A percentile compares a stretch with the other conserved stretches of the same genome.
Conservation (phyloP, 495 filamentous ascomycete species). For the Talaromyces trachyspermus region DNA sequence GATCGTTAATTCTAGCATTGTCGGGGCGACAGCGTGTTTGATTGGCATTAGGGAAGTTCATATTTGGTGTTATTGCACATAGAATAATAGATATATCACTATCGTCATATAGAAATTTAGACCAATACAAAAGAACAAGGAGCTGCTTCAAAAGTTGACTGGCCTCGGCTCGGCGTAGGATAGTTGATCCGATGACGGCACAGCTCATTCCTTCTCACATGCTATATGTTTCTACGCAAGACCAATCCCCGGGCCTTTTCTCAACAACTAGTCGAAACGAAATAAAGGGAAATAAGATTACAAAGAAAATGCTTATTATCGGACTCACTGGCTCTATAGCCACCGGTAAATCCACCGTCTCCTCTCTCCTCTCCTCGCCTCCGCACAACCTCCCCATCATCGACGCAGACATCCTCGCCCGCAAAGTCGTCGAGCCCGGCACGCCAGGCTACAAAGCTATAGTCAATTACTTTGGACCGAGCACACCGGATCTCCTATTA, state of each 20-base stretch:
- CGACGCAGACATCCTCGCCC: slow-evolving; percentile 89
- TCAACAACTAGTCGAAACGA: too few relatives aligned
- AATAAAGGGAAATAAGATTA: too few relatives aligned
- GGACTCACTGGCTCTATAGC: slow-evolving; percentile 96
- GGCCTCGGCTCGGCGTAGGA: too few relatives aligned
- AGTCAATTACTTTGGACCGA: slow-evolving; percentile 66
- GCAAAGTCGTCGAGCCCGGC: slow-evolving; percentile 85
- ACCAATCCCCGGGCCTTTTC: too few relatives aligned
- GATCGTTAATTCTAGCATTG: too few relatives aligned
- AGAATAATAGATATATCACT: background rate
- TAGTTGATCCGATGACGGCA: too few relatives aligned
- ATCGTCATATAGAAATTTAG: too few relatives aligned
- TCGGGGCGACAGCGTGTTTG: background rate
- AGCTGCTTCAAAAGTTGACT: too few relatives aligned
- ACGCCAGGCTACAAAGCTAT: slow-evolving; percentile 75
- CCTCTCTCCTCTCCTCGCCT: slow-evolving; percentile 63
- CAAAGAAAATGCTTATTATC: slow-evolving; percentile 72
- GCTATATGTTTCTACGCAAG: too few relatives aligned
- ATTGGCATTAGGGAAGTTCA: too few relatives aligned
- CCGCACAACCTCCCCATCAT: slow-evolving; percentile 87
- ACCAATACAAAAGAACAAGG: too few relatives aligned
- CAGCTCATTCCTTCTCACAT: too few relatives aligned
- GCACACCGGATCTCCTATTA: slow-evolving; percentile 76
- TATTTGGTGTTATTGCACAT: background rate
- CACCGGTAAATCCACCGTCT: slow-evolving; percentile 96